These are phyloP conservation scores for Fusarium continuum DNA, from an alignment of 2,329 filamentous ascomycete species.

Conservation along the genomic window DNA sequence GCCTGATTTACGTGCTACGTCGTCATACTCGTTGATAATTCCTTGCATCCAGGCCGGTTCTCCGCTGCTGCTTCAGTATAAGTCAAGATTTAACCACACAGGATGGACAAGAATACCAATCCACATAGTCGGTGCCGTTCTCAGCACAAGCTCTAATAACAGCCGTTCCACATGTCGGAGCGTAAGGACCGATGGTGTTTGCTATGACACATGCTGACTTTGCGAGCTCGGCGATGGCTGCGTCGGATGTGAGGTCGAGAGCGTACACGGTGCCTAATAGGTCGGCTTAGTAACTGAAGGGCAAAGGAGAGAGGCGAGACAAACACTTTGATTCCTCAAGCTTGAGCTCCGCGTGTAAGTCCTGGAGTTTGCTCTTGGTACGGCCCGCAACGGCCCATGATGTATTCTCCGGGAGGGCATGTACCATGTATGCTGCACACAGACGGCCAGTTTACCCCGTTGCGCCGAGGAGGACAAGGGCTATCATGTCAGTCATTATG, in stretches of 20 bases:
- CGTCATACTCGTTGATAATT: conserved; percentile 22
- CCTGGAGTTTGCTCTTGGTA: conserved; percentile 74
- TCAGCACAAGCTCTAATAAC: conserved; percentile 33
- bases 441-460: conserved; percentile 83
- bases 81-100: background rate
- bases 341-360: conserved; percentile 58
- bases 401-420: conserved; percentile 73
- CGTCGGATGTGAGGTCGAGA: conserved; percentile 9
- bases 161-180: conserved; percentile 19
- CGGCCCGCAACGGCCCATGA: conserved; percentile 87
- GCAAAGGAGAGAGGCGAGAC: background rate
- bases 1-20: conserved; percentile 8
- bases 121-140: conserved; percentile 36
- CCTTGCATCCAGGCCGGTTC: conserved; percentile 32
- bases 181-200: conserved; percentile 31
- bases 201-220: background rate
- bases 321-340: conserved; percentile 4
- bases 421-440: conserved; percentile 76
- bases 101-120: conserved; percentile 18
- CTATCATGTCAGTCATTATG: conserved; percentile 7
- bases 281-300: background rate
- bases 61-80: conserved; percentile 25
- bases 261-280: background rate
- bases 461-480: conserved; percentile 62
- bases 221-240: background rate